Evolutionary conservation across 2,329 filamentous ascomycete genomes (phyloP), one percentile per base, ranked within the genome.

Genomic region (Beauveria australis): DNA sequence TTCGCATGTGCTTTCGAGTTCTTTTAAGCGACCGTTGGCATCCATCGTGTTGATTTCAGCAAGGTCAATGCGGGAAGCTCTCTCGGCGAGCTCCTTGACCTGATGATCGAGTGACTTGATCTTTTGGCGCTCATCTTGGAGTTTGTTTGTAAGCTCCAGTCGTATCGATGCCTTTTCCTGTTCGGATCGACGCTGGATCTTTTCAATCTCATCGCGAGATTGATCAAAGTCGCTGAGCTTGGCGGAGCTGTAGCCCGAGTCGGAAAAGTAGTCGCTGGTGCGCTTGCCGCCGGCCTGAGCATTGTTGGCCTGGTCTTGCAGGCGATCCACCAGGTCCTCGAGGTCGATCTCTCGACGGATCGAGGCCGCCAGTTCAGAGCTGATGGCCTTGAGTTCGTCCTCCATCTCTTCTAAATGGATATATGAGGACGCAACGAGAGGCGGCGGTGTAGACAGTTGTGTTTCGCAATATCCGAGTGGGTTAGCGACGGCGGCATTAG

Each of bases 241-340:
- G 58, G 90, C 82, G 1, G 91, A 93, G 72, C 91, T 93, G 61
- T 91, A 88, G 37, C 94, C 94, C 6, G 92, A 96, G 73, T 99
- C 94, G 2, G 94, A 99, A 72, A 94, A 99, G 76, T 99, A 97
- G 75, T 99, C 94, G 75, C 94, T 97, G 10, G 91, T 95, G 63
- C 93, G 84, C 71, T 89, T 88, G 64, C 83, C 86, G 30, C 81
- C 68, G 66, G 78, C 70, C 73, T 79, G 75, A 69, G 80, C 70
- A 74, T 85, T 81, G 73, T 79, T 81, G 64, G 81, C 80, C 69
- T 97, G 92, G n/a, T 85, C 78, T 72, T 97, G 92, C 67, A 96
- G 77, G 61, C 89, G 82, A 66, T 99, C 94, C 0, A 97, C 87
- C 52, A 97, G 81, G 73, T 99, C 94, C 74, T 99, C 94, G 37